These are phyloP conservation scores for Gnomoniopsis sp. DNA, from an alignment of 2,329 filamentous ascomycete genomes.

Conservation along the genomic window DNA sequence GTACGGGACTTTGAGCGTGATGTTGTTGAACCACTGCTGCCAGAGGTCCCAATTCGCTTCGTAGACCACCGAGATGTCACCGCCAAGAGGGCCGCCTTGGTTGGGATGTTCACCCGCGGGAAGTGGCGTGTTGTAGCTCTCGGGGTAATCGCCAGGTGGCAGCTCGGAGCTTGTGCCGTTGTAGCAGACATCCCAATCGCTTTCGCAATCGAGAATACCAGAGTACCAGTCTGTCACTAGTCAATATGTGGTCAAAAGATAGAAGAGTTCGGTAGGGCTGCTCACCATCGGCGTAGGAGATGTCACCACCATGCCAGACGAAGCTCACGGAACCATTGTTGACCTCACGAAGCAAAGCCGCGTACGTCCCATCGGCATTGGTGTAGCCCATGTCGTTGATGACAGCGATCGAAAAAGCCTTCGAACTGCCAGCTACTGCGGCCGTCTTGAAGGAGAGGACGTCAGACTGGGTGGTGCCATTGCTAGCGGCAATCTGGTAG, in stretches of 20 bases:
- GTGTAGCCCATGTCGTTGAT: slow-evolving; percentile 54
- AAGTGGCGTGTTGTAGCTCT: slow-evolving; percentile 40
- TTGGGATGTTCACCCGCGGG: slow-evolving; percentile 41
- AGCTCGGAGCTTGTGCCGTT: slow-evolving; percentile 42
- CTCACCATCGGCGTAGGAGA: slow-evolving; percentile 41
- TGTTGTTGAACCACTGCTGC: slow-evolving; percentile 44
- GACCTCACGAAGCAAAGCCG: slow-evolving; percentile 36
- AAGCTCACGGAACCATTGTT: slow-evolving; percentile 42
- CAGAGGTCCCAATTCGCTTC: slow-evolving; percentile 50
- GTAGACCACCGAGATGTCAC: slow-evolving; percentile 46
- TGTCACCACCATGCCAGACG: slow-evolving; percentile 51
- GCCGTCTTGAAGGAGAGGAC: slow-evolving; percentile 45
- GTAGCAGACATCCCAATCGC: slow-evolving; percentile 48
- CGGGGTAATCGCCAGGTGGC: slow-evolving; percentile 34
- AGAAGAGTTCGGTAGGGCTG: background rate
- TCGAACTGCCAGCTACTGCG: slow-evolving; percentile 37
- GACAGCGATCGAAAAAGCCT: slow-evolving; percentile 41
- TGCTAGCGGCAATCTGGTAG: slow-evolving; percentile 45
- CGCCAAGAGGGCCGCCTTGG: slow-evolving; percentile 43
- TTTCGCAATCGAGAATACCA: slow-evolving; percentile 46
- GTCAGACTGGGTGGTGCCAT: slow-evolving; percentile 45
- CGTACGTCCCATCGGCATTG: slow-evolving; percentile 45
- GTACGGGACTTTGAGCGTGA: slow-evolving; percentile 43
- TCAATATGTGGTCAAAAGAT: background rate
- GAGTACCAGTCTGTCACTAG: slow-evolving; percentile 39